These are phyloP conservation scores for Monosporascus sp. DNA, from an alignment of 2,329 filamentous ascomycete genomes.

Conservation along the genomic window DNA sequence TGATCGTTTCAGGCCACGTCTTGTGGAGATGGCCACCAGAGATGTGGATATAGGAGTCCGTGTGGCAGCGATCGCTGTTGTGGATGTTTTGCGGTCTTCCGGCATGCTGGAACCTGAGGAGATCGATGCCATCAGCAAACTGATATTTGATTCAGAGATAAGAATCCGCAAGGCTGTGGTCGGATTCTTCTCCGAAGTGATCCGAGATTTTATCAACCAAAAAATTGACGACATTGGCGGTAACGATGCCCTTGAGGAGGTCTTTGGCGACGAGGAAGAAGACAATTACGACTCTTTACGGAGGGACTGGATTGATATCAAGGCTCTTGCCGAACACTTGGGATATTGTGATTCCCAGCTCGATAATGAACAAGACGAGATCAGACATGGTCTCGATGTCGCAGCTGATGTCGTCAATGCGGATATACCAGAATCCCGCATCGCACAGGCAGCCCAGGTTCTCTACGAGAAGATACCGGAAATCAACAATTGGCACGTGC, in stretches of 20 bases:
- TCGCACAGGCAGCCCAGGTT: constrained; percentile 78
- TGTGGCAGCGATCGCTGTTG: constrained; percentile 71
- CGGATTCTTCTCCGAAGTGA: constrained; percentile 82
- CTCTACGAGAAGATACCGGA: constrained; percentile 79
- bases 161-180: constrained; percentile 85
- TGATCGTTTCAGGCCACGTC: constrained; percentile 77
- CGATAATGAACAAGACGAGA: constrained; percentile 48
- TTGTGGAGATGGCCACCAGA: constrained; percentile 87
- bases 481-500: constrained; percentile 78
- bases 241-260: constrained; percentile 68
- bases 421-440: constrained; percentile 68
- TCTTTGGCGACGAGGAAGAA: constrained; percentile 64
- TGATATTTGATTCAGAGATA: constrained; percentile 83
- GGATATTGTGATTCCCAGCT: constrained; percentile 73
- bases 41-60: constrained; percentile 80
- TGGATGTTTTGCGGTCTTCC: constrained; percentile 75
- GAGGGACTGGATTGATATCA: constrained; percentile 83
- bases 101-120: constrained; percentile 88
- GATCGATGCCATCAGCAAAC: constrained; percentile 78
- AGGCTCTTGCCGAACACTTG: constrained; percentile 81
- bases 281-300: constrained; percentile 73
- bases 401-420: constrained; percentile 55
- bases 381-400: constrained; percentile 41
- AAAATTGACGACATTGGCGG: constrained; percentile 83
- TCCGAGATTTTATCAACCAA: constrained; percentile 73